Evolutionary conservation across 2,329 filamentous ascomycete species (phyloP).

Genomic region (Zymoseptoria tritici): DNA sequence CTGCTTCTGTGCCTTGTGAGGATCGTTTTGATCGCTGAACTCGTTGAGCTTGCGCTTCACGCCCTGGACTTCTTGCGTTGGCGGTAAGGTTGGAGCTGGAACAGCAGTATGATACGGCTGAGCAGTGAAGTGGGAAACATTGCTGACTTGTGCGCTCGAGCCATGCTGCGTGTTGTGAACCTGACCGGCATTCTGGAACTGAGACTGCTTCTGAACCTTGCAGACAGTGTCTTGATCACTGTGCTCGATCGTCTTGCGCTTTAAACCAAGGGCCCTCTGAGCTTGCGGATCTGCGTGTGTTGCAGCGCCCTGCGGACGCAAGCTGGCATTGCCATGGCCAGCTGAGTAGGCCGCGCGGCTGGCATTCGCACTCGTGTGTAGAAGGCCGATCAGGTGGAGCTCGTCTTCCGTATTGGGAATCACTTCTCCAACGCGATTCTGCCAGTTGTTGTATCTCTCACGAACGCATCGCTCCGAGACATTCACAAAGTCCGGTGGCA

Average conservation of each 20-base stretch:
- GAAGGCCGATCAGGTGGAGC: background rate
- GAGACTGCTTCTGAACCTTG: background rate
- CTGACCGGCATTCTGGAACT: background rate
- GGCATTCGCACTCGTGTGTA: background rate
- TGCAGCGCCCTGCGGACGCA: background rate
- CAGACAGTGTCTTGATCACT: background rate
- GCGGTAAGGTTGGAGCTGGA: background rate
- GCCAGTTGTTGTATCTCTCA: background rate
- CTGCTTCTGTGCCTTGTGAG: background rate
- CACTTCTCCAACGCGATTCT: background rate
- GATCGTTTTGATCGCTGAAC: background rate
- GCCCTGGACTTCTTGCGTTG: background rate
- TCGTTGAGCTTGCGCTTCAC: background rate
- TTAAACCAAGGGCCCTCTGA: background rate
- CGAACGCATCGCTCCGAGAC: background rate
- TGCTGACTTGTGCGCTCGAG: background rate
- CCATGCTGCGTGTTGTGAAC: background rate
- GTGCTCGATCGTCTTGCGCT: background rate
- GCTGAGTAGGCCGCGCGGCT: background rate
- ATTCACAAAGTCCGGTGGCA: background rate
- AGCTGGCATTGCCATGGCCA: background rate
- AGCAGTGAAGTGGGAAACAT: background rate
- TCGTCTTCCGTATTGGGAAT: background rate
- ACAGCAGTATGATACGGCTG: background rate
- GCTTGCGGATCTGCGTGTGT: background rate